phyloP scores from a whole-genome alignment of 257 asterid genomes.

The Galeopsis tetrahit region DNA sequence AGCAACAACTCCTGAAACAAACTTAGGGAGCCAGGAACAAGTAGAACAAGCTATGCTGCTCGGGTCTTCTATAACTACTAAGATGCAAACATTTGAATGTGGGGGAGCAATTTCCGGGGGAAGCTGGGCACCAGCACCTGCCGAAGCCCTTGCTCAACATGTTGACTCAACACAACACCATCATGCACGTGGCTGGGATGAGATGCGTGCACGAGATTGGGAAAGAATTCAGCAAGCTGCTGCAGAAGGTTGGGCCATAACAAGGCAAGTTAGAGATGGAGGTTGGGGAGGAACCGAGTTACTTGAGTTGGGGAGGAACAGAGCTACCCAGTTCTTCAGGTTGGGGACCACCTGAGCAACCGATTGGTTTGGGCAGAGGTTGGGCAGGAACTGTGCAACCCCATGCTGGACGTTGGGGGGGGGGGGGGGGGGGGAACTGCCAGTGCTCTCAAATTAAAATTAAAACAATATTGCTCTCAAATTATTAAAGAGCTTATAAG shows the following conservation, averaged over 20 bases:
- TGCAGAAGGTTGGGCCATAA: conserved; percentile 22
- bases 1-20: not conserved
- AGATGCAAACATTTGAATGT: conserved; percentile 36
- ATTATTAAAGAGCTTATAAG: too few relatives aligned
- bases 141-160: conserved; percentile 13
- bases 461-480: too few relatives aligned
- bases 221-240: not conserved
- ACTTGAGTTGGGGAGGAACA: conserved; percentile 19
- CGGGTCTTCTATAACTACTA: conserved; percentile 31
- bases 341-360: conserved; percentile 21
- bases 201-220: conserved; percentile 6
- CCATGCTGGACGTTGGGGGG: too few relatives aligned
- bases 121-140: conserved; percentile 28
- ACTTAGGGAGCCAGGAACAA: conserved; percentile 9
- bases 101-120: conserved; percentile 34
- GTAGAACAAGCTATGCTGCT: conserved; percentile 27
- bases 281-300: too few relatives aligned
- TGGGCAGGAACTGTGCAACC: too few relatives aligned
- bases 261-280: conserved; percentile 1
- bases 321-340: not conserved
- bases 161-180: not conserved
- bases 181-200: conserved; percentile 13
- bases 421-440: too few relatives aligned
- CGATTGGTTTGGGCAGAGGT: not conserved
- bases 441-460: too few relatives aligned